Evolutionary conservation across 768 basidiomycete genomes (phyloP).

Genomic region (Pulveroboletus frians): DNA sequence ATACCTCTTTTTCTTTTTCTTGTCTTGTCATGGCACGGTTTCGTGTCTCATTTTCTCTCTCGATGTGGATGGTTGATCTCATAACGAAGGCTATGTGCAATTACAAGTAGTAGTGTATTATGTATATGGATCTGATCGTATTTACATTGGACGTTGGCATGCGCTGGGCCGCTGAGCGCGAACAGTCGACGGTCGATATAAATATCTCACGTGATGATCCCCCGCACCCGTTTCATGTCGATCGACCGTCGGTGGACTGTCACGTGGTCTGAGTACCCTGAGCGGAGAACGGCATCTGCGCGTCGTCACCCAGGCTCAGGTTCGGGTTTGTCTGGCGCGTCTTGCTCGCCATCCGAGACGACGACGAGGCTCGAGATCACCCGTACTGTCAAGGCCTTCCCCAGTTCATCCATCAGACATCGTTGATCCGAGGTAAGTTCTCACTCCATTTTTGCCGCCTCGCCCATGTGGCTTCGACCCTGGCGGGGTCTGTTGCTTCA

Average conservation of each 20-base stretch:
- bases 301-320: too few species aligned
- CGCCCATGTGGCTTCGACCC: too few species aligned
- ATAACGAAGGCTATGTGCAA: constrained; percentile 1
- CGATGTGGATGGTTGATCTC: constrained; percentile 6
- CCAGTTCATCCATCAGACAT: not conserved
- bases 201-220: not conserved
- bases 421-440: not conserved
- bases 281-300: too few species aligned
- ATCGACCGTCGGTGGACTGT: too few species aligned
- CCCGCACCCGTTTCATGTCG: not conserved
- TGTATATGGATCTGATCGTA: constrained; percentile 16
- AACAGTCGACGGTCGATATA: too few species aligned
- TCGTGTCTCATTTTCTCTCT: not conserved
- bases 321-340: not conserved
- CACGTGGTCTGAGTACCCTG: too few species aligned
- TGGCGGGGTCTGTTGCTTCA: not conserved
- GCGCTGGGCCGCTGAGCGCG: too few species aligned
- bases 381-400: not conserved
- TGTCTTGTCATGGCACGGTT: not conserved
- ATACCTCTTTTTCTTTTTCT: not conserved
- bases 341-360: too few species aligned
- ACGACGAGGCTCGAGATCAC: too few species aligned
- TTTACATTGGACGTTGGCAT: constrained; percentile 8
- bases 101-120: constrained; percentile 8
- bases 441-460: not conserved